phyloP scores from a whole-genome alignment of 2,329 filamentous ascomycete species.

The Fusarium subtropicale region DNA sequence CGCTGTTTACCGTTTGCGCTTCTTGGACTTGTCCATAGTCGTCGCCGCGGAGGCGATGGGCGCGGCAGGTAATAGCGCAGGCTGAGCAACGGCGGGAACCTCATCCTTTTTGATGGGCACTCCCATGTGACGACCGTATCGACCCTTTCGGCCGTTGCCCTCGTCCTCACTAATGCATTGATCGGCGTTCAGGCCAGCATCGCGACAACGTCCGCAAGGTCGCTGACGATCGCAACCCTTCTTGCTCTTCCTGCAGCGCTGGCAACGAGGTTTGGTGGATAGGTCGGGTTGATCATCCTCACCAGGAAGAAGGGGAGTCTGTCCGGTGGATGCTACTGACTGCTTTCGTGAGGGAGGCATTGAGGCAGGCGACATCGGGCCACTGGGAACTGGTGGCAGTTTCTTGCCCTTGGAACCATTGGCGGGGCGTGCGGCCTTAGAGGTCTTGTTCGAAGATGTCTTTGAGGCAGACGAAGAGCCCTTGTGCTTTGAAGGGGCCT shows the following conservation, averaged over 20 bases:
- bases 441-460: slow-evolving; percentile 54
- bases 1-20: slow-evolving; percentile 66
- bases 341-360: slow-evolving; percentile 80
- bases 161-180: slow-evolving; percentile 98
- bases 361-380: slow-evolving; percentile 72
- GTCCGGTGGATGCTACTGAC: slow-evolving; percentile 71
- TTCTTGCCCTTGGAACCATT: slow-evolving; percentile 65
- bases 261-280: slow-evolving; percentile 95
- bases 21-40: slow-evolving; percentile 68
- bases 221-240: slow-evolving; percentile 98
- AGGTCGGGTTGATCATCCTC: slow-evolving; percentile 92
- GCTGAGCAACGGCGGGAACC: slow-evolving; percentile 53
- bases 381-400: slow-evolving; percentile 52
- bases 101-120: slow-evolving; percentile 72
- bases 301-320: slow-evolving; percentile 67
- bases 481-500: slow-evolving; percentile 57
- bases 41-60: slow-evolving; percentile 55
- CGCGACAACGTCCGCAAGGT: slow-evolving; percentile 93
- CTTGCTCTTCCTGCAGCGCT: slow-evolving; percentile 99
- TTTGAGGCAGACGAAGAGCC: slow-evolving; percentile 50
- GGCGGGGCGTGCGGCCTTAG: slow-evolving; percentile 57
- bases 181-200: slow-evolving; percentile 92
- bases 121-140: slow-evolving; percentile 81
- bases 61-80: slow-evolving; percentile 58
- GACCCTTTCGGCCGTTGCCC: slow-evolving; percentile 94